Evolutionary conservation across 108 stramenopile species (phyloP), one percentile per base, ranked within the genome.

Genomic region (Nitzschia inconspicua): DNA sequence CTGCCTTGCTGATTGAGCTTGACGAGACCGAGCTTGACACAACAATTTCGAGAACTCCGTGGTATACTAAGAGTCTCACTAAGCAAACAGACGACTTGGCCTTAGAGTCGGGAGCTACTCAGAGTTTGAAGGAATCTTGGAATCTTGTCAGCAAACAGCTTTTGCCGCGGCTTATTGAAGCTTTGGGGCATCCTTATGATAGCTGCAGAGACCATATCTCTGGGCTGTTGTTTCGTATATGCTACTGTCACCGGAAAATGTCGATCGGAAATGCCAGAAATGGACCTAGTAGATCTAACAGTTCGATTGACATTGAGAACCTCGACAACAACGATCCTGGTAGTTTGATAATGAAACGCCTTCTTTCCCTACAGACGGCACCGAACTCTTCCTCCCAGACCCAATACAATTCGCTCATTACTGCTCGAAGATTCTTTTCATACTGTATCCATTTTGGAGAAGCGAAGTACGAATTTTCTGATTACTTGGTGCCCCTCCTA

Each of bases 151-250:
- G 52, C 36, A 75, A 75, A 20, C 54, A 48, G 26, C 70, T 86
- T 23, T 72, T 83, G 20, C 86, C 86, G 6, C 72, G 65, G 16
- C 60, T 92, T n/a, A 72, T 79, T 11, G 81, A 73, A 24, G 86
- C 90, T 13, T 64, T 92, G 24, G 85, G 82, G 6, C 94, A 95
- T 73, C 94, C 94, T 4, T 95, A 89, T 58, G 85, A 95, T 32
- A 86, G 76, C 44, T 95, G 94, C 51, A 62, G 94, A 56, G 89
- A 89, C 44, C 87, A 90, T 44, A 88, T 95, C 42, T 82, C 92
- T 11, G 80, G 80, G 10, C 79, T 77, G 13, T 61, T 93, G 20
- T 93, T 93, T 53, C 49, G 88, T 26, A 84, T 93, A 44, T 89
- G 84, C 59, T 77, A 78, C 58, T 88, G 92, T 49, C 77, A 89